Percentiles rank a stretch among this genome's conserved stretches.
Conservation (phyloP, 208 protist genomes). For the Porcisia hertigi region DNA sequence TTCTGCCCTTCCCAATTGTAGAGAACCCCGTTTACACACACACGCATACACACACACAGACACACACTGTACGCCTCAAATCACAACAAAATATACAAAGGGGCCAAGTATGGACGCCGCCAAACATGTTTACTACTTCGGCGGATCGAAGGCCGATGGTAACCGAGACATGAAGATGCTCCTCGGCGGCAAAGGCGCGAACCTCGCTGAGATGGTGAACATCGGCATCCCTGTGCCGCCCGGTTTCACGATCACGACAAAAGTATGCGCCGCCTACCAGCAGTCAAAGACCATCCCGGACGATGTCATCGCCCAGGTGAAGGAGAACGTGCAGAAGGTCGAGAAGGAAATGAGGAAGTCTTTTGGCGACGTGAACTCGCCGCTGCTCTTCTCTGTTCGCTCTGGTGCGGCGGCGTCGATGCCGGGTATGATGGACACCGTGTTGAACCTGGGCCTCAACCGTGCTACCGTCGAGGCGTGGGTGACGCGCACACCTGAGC, state of each 20-base stretch:
- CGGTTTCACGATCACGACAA: conserved; percentile 94
- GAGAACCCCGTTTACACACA: too few relatives aligned
- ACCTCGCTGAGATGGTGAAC: conserved; percentile 93
- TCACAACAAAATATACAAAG: neutral
- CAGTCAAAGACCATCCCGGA: conserved; percentile 56
- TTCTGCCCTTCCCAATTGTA: too few relatives aligned
- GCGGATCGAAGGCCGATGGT: conserved; percentile 77
- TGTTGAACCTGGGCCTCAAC: conserved; percentile 95
- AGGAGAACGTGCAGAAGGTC: conserved; percentile 59
- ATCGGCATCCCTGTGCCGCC: conserved; percentile 92
- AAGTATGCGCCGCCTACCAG: conserved; percentile 82
- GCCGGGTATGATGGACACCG: conserved; percentile 97
- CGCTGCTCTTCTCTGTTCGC: conserved; percentile 94
- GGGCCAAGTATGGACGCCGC: conserved; percentile 41
- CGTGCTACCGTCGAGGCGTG: conserved; percentile 80
- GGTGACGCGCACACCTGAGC: conserved; percentile 55
- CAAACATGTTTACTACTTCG: conserved; percentile 88
- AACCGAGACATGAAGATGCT: conserved; percentile 87
- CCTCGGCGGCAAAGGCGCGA: conserved; percentile 94
- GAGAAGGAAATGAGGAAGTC: conserved; percentile 84
- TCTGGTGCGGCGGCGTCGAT: conserved; percentile 95
- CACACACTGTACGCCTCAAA: too few relatives aligned
- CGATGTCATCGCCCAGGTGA: conserved; percentile 71
- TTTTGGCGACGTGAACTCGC: conserved; percentile 85
- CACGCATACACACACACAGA: neutral